phyloP scores from a whole-genome alignment of 805 yeast genomes.

The Myxozyma neglecta region DNA sequence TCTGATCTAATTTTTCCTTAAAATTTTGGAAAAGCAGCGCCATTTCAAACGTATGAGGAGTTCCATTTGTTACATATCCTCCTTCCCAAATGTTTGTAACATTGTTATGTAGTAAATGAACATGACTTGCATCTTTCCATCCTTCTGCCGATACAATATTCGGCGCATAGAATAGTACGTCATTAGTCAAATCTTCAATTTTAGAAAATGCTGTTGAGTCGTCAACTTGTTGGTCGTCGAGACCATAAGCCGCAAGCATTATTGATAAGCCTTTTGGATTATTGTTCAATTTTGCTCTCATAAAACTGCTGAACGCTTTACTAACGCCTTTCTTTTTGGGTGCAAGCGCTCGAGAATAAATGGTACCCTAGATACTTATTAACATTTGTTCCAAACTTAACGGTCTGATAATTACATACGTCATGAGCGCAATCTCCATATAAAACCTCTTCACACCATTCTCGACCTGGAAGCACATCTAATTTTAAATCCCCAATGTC shows the following conservation, averaged over 20 bases:
- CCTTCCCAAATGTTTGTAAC: background rate
- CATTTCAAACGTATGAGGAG: slow-evolving; percentile 13
- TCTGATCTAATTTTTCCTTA: background rate
- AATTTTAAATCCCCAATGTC: background rate
- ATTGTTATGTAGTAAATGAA: background rate
- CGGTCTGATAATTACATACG: background rate
- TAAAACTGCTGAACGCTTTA: background rate
- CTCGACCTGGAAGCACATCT: background rate
- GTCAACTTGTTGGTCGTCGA: background rate
- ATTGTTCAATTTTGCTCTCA: background rate
- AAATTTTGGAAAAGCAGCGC: slow-evolving; percentile 12
- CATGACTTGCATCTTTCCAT: slow-evolving; percentile 2
- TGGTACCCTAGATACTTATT: background rate
- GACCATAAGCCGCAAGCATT: background rate
- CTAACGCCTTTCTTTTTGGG: background rate
- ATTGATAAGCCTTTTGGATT: background rate
- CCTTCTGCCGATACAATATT: background rate
- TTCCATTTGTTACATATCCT: background rate
- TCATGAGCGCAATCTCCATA: slow-evolving; percentile 7
- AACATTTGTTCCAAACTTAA: background rate
- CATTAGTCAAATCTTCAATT: slow-evolving; percentile 1
- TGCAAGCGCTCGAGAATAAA: background rate
- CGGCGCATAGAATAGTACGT: slow-evolving; percentile 3
- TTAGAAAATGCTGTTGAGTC: background rate
- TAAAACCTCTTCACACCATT: slow-evolving; percentile 1